Evolutionary conservation across 2,329 filamentous ascomycete genomes (phyloP).

Genomic region (Dryadomyces quercus-mongolicae): DNA sequence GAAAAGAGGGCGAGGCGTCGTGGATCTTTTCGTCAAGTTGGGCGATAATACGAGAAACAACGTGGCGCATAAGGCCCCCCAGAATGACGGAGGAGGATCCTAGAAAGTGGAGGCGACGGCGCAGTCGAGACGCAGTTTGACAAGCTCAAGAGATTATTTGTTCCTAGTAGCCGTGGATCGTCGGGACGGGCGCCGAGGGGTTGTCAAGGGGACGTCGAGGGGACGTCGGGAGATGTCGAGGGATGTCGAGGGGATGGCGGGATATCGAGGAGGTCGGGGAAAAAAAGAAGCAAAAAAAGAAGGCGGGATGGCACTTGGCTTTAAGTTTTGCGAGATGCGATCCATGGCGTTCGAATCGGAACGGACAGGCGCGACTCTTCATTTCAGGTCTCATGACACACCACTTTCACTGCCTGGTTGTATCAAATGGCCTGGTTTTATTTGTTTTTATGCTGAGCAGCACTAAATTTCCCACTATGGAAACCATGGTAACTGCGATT

Average conservation of each 20-base stretch:
- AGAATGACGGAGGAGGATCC: background rate
- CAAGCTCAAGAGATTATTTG: background rate
- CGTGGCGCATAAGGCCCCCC: background rate
- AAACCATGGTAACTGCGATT: background rate
- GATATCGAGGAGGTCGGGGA: background rate
- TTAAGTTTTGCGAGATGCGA: background rate
- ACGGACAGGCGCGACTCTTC: background rate
- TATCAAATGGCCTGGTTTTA: background rate
- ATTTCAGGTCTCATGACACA: background rate
- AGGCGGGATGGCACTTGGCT: background rate
- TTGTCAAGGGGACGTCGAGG: background rate
- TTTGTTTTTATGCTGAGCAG: slow-evolving; percentile 4
- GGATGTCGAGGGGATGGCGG: background rate
- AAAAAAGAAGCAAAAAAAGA: background rate
- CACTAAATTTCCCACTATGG: slow-evolving; percentile 3
- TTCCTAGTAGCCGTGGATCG: background rate
- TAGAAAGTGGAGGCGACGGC: background rate
- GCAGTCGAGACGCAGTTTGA: background rate
- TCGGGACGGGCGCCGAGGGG: background rate
- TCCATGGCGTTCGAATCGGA: background rate
- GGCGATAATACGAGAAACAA: background rate
- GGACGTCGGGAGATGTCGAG: background rate
- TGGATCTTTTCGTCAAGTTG: background rate
- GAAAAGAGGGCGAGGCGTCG: background rate
- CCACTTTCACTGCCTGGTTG: background rate